Base-by-base conservation (phyloP, 352 stramenopile species). In the Chrysophaeum taylorii region DNA sequence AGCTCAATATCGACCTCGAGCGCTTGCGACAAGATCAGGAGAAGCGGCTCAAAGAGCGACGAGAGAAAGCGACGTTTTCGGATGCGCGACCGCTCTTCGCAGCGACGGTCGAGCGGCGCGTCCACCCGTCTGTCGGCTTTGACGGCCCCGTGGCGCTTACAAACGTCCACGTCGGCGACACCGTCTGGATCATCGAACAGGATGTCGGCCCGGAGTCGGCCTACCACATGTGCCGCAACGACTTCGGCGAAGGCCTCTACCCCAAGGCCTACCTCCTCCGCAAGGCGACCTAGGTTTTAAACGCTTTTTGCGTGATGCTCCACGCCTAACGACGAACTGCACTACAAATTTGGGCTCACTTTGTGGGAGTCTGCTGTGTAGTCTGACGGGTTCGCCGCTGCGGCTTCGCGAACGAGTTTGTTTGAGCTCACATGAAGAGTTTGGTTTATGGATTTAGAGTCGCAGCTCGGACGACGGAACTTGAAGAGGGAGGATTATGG, bases 211-310 rank as follows among this genome's bases (percentile, higher is more conserved):
- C 52, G 9, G n/a, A 35, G 25, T 2, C 7, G 2, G 52, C 27
- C 25, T 63, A 63, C 52, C 52, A 63, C 52, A 12, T n/a, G 25
- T 36, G 25, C 27, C 52, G 52, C 27, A 63, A 63, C 52, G 52
- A 36, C 27, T 63, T 39, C 52, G 52, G 52, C 52, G 52, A 63
- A 31, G 52, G 52, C 52, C 33, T 63, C 4, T 63, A 63, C 29
- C 52, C 52, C 27, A 63, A 63, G 52, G 29, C n/a, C 27, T 63
- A 39, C 52, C 12, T 63, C 52, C 5, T 15, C 27, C 52, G 9
- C 52, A 12, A 63, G n/a, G n/a, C n/a, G n/a, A n/a, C n/a, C n/a
- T n/a, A n/a, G n/a, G n/a, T n/a, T n/a, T n/a, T n/a, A n/a, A n/a
- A n/a, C n/a, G n/a, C n/a, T n/a, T n/a, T n/a, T n/a, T n/a, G n/a